Percentiles rank a stretch among this genome's conserved stretches.
Conservation (phyloP, 1,284 basidiomycete species). For the Trichosporon sp. region DNA sequence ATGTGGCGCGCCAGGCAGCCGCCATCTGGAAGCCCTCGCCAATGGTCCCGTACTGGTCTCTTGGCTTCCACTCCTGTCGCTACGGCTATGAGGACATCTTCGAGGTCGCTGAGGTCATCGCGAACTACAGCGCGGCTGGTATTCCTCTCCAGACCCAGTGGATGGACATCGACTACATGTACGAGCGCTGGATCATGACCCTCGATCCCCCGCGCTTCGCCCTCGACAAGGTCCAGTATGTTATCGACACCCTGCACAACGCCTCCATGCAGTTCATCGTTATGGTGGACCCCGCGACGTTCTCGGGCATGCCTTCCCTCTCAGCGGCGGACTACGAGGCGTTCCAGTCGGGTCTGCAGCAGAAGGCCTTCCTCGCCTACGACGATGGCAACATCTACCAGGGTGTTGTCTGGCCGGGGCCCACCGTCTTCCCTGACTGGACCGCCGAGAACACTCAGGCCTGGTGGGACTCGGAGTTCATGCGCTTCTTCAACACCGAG, state of each 20-base stretch:
- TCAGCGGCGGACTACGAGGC: conserved; percentile 53
- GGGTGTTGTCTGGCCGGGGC: conserved; percentile 67
- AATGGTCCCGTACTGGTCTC: conserved; percentile 35
- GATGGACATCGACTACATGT: conserved; percentile 61
- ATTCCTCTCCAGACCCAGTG: conserved; percentile 26
- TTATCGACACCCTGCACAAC: conserved; percentile 59
- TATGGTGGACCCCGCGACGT: conserved; percentile 69
- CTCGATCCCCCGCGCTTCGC: conserved; percentile 66
- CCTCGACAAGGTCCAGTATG: conserved; percentile 59
- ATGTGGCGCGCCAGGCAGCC: conserved; percentile 14
- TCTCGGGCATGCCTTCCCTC: conserved; percentile 15
- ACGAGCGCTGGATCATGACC: conserved; percentile 61
- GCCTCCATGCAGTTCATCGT: conserved; percentile 61
- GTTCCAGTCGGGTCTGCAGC: conserved; percentile 56
- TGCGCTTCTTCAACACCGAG: conserved; percentile 55
- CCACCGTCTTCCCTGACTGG: conserved; percentile 64
- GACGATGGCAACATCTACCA: conserved; percentile 59
- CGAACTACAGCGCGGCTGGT: conserved; percentile 30
- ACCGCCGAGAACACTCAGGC: conserved; percentile 57
- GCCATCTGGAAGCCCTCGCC: conserved; percentile 27
- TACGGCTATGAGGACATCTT: conserved; percentile 35
- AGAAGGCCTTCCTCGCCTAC: conserved; percentile 60
- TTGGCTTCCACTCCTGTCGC: conserved; percentile 38
- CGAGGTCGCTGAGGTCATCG: conserved; percentile 31
- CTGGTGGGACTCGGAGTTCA: conserved; percentile 63